Base-by-base conservation (phyloP, 2,329 filamentous ascomycete species). In the Beauveria medogensis region DNA sequence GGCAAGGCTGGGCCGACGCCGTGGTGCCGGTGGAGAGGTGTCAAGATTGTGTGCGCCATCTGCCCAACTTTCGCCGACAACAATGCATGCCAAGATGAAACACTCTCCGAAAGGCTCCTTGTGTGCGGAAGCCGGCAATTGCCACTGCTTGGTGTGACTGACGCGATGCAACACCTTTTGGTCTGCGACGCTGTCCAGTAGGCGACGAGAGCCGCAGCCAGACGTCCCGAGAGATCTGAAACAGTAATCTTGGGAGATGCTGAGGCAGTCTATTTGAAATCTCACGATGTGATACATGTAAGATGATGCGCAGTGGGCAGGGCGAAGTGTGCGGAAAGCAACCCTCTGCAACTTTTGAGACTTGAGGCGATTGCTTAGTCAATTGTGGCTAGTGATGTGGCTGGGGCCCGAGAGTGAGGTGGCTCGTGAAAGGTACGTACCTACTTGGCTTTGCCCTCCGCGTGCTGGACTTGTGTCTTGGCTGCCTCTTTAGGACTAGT, bases 401-500 rank as follows among this genome's bases (percentile, higher is more conserved):
- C 46, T 59, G 14, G 14, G 12, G n/a, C 5, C 5, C 2, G 12
- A 37, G 34, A 37, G 34, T 41, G 22, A 48, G 16, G 24, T 48
- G 51, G 50, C 51, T 12, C 5, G 57, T 53, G 24, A 8, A 1
- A 1, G 22, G 30, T 26, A 55, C 48, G 54, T 54, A 30, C 55
- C 34, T 2, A n/a, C 20, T 48, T 10, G 28, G 18, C 16, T 5
- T 55, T 44, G 12, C 30, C 22, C 22, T 34, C 30, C 12, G 30
- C 5, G 30, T 14, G 12, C 54, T 52, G 37, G 63, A 48, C 28
- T 56, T 73, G 70, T 63, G 64, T 61, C 71, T 70, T 68, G 69
- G 67, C 67, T 75, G 64, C 72, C 67, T 14, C 1, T 64, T 68
- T 43, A 2, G 63, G 71, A 30, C 59, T 74, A 74, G 73, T 60